phyloP scores from a whole-genome alignment of 225 moss, liverwort and hornwort species.

The Bryum argenteum region DNA sequence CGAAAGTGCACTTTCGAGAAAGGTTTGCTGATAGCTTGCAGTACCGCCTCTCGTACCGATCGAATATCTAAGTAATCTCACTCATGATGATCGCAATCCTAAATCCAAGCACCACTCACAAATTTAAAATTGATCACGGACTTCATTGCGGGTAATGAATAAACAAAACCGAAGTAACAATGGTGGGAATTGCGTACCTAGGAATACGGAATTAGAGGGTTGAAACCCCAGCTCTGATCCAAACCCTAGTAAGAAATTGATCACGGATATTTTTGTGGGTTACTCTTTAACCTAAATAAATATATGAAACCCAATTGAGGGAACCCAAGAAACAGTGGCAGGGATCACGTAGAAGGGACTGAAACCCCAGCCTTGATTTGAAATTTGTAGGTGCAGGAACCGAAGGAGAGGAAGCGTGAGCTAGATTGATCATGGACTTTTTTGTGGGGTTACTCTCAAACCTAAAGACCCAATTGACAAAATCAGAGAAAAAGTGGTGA shows the following conservation, averaged over 20 bases:
- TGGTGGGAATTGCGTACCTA: no score
- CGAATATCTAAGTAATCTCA: conserved; percentile 59
- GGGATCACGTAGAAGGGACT: not conserved
- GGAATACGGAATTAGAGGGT: not conserved
- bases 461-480: no score
- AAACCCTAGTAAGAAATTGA: not conserved
- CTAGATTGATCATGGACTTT: no score
- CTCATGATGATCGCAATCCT: conserved; percentile 43
- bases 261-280: not conserved
- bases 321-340: not conserved
- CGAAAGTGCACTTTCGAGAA: conserved; percentile 52
- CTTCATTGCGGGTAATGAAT: not conserved
- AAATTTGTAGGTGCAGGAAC: not conserved
- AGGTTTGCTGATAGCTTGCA: conserved; percentile 61
- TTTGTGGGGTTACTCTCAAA: no score
- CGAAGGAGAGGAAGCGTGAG: no score
- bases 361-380: not conserved
- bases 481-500: no score
- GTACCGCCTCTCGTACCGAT: conserved; percentile 63
- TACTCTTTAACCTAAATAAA: conserved; percentile 14
- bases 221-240: no score
- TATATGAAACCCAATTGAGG: not conserved
- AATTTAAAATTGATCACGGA: not conserved
- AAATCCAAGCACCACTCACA: conserved; percentile 16
- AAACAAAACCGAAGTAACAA: not conserved